phyloP scores from a whole-genome alignment of 768 basidiomycete genomes.

The Mycena floridula region DNA sequence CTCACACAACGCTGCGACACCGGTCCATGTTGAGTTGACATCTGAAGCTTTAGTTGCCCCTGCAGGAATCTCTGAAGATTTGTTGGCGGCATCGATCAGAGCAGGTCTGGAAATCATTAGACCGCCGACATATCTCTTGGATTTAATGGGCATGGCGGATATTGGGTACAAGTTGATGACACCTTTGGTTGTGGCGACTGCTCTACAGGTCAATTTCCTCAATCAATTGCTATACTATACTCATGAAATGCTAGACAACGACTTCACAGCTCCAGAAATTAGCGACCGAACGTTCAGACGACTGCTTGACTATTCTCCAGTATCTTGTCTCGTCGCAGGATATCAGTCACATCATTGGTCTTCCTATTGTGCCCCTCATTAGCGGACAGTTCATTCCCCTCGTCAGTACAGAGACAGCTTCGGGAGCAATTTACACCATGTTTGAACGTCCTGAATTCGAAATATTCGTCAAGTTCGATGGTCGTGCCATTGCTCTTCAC shows the following conservation, averaged over 20 bases:
- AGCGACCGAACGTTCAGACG: not conserved
- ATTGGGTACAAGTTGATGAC: not conserved
- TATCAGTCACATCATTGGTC: constrained; percentile 24
- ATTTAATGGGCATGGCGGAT: constrained; percentile 11
- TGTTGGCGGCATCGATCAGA: constrained; percentile 23
- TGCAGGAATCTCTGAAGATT: constrained; percentile 7
- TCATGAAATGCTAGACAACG: too few relatives aligned
- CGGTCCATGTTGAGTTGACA: constrained; percentile 9
- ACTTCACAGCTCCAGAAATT: not conserved
- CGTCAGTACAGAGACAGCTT: not conserved
- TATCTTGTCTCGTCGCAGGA: constrained; percentile 30
- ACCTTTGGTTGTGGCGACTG: not conserved
- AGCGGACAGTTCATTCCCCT: constrained; percentile 17
- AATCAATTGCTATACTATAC: too few relatives aligned
- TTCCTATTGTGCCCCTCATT: constrained; percentile 30
- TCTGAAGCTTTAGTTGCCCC: constrained; percentile 21
- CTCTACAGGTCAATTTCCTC: too few relatives aligned
- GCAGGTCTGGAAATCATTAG: constrained; percentile 28
- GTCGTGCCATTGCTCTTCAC: not conserved
- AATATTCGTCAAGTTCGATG: constrained; percentile 25
- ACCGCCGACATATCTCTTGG: constrained; percentile 28
- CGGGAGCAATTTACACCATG: constrained; percentile 14
- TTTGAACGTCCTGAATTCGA: constrained; percentile 22
- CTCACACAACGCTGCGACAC: not conserved
- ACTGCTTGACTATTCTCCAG: constrained; percentile 10